A percentile compares a stretch with the other conserved stretches of the same genome.
phyloP scores from a whole-genome alignment of 2,329 filamentous ascomycete genomes.

The Alternaria sp. region DNA sequence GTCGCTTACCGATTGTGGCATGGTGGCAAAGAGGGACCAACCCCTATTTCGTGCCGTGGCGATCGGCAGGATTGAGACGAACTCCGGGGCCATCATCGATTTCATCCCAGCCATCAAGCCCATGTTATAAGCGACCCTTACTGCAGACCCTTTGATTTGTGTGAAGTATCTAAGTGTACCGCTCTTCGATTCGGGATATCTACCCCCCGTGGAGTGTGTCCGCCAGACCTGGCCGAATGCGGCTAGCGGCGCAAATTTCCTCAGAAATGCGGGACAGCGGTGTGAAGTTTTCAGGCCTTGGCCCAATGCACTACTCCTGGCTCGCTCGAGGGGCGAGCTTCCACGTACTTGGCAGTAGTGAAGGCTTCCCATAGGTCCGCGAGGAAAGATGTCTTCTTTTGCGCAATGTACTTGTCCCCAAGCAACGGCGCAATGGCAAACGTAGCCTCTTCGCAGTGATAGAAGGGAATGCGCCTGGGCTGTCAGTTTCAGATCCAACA shows the following conservation, averaged over 20 bases:
- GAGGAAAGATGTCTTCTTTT: slow-evolving; percentile 27
- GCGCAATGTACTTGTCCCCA: slow-evolving; percentile 31
- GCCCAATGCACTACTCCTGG: neutral
- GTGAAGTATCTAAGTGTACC: neutral
- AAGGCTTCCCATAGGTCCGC: slow-evolving; percentile 30
- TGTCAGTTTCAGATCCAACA: slow-evolving; percentile 8
- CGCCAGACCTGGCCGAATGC: neutral
- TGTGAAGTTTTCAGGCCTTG: neutral
- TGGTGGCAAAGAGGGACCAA: neutral
- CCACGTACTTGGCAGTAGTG: slow-evolving; percentile 31
- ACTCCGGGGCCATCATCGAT: neutral
- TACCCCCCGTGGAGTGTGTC: neutral
- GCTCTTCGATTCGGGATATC: neutral
- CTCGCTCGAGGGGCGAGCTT: slow-evolving; percentile 4
- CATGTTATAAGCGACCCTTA: neutral
- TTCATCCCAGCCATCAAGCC: neutral
- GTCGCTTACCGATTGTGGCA: neutral
- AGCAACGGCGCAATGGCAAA: slow-evolving; percentile 31
- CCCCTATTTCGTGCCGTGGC: neutral
- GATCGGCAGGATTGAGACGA: neutral
- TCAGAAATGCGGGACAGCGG: neutral
- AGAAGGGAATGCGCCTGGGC: slow-evolving; percentile 34
- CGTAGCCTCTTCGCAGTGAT: slow-evolving; percentile 36
- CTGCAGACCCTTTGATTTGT: neutral
- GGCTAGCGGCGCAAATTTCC: neutral